Conservation (phyloP, 202 grass and related monocot genomes). For the Schoenoplectus triqueter region DNA sequence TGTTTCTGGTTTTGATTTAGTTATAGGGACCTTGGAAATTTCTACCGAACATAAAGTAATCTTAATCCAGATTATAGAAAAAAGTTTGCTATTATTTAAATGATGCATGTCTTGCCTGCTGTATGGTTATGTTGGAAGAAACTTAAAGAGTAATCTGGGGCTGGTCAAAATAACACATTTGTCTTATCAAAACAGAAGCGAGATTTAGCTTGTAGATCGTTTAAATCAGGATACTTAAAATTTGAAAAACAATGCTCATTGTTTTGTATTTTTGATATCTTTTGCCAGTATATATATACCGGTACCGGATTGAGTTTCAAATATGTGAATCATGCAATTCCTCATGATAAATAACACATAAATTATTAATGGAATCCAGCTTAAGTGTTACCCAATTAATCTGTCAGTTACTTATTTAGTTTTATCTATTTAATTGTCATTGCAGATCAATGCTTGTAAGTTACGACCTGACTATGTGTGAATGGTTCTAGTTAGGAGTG, state of each 20-base stretch:
- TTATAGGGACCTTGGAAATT: background rate
- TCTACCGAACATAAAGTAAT: background rate
- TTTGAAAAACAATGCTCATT: background rate
- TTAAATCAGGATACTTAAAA: background rate
- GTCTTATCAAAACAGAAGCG: background rate
- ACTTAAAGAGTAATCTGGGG: background rate
- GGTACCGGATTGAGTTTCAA: background rate
- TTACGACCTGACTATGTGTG: conserved; percentile 43
- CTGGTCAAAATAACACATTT: background rate
- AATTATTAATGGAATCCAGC: background rate
- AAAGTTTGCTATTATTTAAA: background rate
- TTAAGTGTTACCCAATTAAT: background rate
- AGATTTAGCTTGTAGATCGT: background rate
- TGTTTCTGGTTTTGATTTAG: background rate
- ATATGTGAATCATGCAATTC: background rate
- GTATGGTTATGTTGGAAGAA: conserved; percentile 19
- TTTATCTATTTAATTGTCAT: background rate
- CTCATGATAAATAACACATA: background rate
- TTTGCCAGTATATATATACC: background rate
- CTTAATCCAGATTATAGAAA: background rate
- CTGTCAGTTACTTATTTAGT: background rate
- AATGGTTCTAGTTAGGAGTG: conserved; percentile 47
- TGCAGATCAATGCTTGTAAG: conserved; percentile 35
- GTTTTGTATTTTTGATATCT: background rate
- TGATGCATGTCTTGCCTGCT: background rate